These are phyloP conservation scores for Neopestalotiopsis rosae DNA, from an alignment of 2,329 filamentous ascomycete genomes.

Conservation along the genomic window DNA sequence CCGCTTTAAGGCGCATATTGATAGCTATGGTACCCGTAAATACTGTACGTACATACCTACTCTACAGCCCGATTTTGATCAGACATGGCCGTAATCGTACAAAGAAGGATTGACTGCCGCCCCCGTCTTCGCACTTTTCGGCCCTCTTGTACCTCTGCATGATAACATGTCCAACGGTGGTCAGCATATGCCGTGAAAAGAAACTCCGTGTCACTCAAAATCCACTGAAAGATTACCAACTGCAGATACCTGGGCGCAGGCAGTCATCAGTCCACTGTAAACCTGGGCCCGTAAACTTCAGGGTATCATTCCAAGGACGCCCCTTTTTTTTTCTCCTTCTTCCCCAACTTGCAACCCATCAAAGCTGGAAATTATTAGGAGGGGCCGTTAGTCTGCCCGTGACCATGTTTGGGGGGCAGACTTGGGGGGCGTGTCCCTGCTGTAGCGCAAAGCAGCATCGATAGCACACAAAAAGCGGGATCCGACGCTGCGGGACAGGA, in stretches of 20 bases:
- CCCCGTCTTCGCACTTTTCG: no score
- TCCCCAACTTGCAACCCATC: neutral
- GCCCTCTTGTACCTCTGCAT: no score
- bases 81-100: no score
- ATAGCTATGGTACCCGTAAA: neutral
- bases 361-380: conserved; percentile 1
- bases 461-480: neutral
- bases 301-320: neutral
- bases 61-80: no score
- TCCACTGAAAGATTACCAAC: neutral
- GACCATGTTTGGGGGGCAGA: neutral
- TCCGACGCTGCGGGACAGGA: conserved; percentile 10
- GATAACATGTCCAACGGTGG: neutral
- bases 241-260: no score
- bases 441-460: neutral
- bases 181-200: neutral
- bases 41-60: neutral
- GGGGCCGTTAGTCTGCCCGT: conserved; percentile 4
- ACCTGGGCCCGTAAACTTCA: neutral
- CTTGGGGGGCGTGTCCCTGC: neutral
- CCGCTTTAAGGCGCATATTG: neutral
- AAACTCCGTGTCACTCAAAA: neutral
- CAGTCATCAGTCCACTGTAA: neutral
- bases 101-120: neutral
- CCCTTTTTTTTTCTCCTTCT: neutral